Evolutionary conservation across 2,329 filamentous ascomycete species (phyloP).

Genomic region (Fusarium transvaalense): DNA sequence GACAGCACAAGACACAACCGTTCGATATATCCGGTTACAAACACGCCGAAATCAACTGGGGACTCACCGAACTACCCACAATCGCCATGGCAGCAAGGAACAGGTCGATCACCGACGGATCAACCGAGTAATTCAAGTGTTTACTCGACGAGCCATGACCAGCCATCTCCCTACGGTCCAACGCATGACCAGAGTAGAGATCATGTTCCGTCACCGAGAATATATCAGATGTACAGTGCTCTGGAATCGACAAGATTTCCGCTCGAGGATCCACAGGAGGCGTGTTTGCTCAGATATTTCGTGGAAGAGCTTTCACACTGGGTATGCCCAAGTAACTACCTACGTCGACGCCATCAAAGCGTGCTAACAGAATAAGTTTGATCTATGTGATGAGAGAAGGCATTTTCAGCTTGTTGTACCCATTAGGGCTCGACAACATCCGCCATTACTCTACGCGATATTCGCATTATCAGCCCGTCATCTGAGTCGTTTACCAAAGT

Average conservation of each 20-base stretch:
- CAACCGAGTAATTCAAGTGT: conserved; percentile 21
- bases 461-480: conserved; percentile 57
- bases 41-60: conserved; percentile 2
- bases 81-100: conserved; percentile 29
- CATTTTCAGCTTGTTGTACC: conserved; percentile 58
- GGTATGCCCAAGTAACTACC: conserved; percentile 40
- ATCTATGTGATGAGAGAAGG: conserved; percentile 56
- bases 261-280: conserved; percentile 53
- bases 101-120: conserved; percentile 25
- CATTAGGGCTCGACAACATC: conserved; percentile 51
- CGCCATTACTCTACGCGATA: conserved; percentile 57
- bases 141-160: conserved; percentile 22
- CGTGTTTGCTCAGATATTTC: conserved; percentile 56
- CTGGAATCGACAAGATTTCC: conserved; percentile 47
- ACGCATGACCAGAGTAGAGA: conserved; percentile 5
- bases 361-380: conserved; percentile 50
- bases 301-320: conserved; percentile 57
- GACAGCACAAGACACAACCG: conserved; percentile 7
- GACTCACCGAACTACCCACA: conserved; percentile 21
- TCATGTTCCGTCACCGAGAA: conserved; percentile 22
- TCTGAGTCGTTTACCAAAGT: conserved; percentile 55
- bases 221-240: conserved; percentile 13
- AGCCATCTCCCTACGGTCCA: conserved; percentile 29
- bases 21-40: neutral
- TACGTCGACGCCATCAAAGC: accelerated